A percentile compares a stretch with the other conserved stretches of the same genome.
Conservation (phyloP, 495 filamentous ascomycete species). For the Daldinia vernicosa region DNA sequence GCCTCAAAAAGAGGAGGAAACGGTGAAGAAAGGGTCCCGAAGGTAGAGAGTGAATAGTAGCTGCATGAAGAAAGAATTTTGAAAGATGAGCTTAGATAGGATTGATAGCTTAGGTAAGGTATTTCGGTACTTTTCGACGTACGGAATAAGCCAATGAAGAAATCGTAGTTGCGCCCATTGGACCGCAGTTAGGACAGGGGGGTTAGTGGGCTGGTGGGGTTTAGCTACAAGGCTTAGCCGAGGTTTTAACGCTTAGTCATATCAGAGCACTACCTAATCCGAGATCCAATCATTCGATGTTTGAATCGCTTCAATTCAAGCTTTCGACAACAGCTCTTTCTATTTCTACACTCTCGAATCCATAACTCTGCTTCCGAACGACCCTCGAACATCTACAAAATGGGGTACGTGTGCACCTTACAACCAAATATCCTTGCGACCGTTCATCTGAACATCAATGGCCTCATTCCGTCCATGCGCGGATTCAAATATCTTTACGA, state of each 20-base stretch:
- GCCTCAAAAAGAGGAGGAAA: background rate
- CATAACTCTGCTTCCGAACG: conserved; percentile 8
- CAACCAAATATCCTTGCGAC: background rate
- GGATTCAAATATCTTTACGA: conserved; percentile 9
- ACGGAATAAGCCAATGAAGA: background rate
- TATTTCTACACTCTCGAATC: conserved; percentile 13
- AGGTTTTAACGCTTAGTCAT: conserved; percentile 44
- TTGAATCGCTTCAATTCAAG: conserved; percentile 29
- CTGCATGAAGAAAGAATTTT: background rate
- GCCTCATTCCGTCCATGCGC: conserved; percentile 2
- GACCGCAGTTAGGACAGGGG: background rate
- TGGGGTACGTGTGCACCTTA: conserved; percentile 36
- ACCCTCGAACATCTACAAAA: conserved; percentile 31
- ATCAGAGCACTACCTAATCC: conserved; percentile 16
- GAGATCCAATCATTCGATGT: conserved; percentile 44
- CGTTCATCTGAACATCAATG: conserved; percentile 9
- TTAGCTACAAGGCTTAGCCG: conserved; percentile 23
- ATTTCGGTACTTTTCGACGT: background rate
- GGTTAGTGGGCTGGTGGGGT: background rate
- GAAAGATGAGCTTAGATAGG: background rate
- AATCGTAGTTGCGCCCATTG: background rate
- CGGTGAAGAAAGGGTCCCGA: background rate
- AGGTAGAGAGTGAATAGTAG: background rate
- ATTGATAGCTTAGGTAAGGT: conserved; percentile 2
- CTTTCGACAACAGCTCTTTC: conserved; percentile 38